Conservation (phyloP, 2,329 filamentous ascomycete species). For the Chaetomium strumarium region DNA sequence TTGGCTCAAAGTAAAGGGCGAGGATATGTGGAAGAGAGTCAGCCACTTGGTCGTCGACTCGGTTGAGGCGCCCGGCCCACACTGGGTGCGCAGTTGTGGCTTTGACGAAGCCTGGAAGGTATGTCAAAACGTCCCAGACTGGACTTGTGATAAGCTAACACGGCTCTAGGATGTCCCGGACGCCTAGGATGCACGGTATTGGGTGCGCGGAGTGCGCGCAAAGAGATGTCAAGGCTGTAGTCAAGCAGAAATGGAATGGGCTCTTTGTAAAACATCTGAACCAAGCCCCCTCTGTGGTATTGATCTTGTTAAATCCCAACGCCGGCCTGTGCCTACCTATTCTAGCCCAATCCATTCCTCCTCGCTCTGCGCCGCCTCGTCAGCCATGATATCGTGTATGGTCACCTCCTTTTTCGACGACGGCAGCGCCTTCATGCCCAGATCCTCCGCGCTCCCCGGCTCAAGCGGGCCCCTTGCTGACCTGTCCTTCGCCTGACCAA, state of each 20-base stretch:
- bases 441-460: constrained; percentile 18
- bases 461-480: constrained; percentile 23
- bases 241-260: not conserved
- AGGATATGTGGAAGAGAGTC: constrained; percentile 55
- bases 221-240: not conserved
- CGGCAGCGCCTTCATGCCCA: constrained; percentile 29
- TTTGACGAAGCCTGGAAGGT: constrained; percentile 61
- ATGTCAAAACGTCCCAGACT: constrained; percentile 8
- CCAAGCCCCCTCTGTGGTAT: constrained; percentile 15
- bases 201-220: not conserved
- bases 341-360: constrained; percentile 47
- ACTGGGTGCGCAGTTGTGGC: constrained; percentile 58
- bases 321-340: constrained; percentile 27
- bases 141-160: not conserved
- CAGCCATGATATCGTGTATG: constrained; percentile 28
- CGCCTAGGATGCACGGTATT: not conserved
- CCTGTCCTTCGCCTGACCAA: constrained; percentile 41
- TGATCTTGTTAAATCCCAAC: constrained; percentile 17
- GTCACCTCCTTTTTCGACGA: constrained; percentile 21
- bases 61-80: constrained; percentile 45
- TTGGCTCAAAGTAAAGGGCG: constrained; percentile 48
- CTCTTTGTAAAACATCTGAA: not conserved
- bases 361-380: constrained; percentile 31
- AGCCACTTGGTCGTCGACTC: constrained; percentile 58
- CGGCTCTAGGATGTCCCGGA: constrained; percentile 14